Percentiles rank a stretch among this genome's conserved stretches.
Evolutionary conservation across 2,329 filamentous ascomycete species (phyloP).

Genomic region (Ophiostoma ips): DNA sequence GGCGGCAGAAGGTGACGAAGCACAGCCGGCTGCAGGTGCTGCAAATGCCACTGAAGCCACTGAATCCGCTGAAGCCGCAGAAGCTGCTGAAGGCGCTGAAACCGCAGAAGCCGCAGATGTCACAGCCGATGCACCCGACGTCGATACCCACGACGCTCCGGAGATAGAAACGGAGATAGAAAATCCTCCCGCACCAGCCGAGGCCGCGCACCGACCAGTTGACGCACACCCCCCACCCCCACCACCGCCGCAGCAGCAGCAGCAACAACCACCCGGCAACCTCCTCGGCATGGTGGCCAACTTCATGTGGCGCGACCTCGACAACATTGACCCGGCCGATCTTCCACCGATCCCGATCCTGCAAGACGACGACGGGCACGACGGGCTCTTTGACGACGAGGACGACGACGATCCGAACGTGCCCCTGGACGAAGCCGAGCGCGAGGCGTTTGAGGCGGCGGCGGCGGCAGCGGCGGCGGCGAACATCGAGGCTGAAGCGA

Average conservation of each 20-base stretch:
- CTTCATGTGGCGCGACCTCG: slow-evolving; percentile 47
- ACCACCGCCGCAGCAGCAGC: neutral
- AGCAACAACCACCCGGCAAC: neutral
- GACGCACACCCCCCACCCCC: neutral
- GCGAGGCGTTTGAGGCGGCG: slow-evolving; percentile 49
- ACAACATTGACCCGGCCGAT: slow-evolving; percentile 40
- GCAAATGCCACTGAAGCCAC: too few species aligned
- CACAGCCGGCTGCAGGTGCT: too few species aligned
- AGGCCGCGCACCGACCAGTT: too few species aligned
- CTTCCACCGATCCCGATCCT: slow-evolving; percentile 23
- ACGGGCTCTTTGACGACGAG: slow-evolving; percentile 18
- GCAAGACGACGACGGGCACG: slow-evolving; percentile 12
- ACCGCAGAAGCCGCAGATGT: too few species aligned
- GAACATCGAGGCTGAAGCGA: slow-evolving; percentile 58
- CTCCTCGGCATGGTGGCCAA: neutral
- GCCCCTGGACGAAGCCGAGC: slow-evolving; percentile 31
- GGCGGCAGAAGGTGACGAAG: too few species aligned
- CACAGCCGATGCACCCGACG: too few species aligned
- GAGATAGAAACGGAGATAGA: too few species aligned
- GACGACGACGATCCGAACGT: slow-evolving; percentile 23
- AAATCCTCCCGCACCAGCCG: too few species aligned
- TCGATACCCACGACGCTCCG: too few species aligned
- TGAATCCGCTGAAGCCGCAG: too few species aligned
- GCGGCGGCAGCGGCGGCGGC: slow-evolving; percentile 50
- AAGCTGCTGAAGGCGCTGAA: too few species aligned